Percentiles rank a stretch among this genome's conserved stretches.
Conservation (phyloP, 2,329 filamentous ascomycete species). For the Colletotrichum horii region DNA sequence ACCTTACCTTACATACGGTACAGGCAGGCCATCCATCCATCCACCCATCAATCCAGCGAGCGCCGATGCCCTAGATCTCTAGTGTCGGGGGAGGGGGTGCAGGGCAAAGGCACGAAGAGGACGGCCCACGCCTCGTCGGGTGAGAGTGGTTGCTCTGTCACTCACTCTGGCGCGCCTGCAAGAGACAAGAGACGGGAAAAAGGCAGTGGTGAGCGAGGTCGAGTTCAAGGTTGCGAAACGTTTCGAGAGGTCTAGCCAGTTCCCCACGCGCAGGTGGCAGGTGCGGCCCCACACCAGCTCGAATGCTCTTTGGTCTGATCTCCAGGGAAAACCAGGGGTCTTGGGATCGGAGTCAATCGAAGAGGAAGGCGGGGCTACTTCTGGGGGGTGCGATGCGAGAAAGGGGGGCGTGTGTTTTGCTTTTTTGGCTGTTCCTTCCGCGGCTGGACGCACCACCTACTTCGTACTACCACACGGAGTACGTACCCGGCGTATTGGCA, state of each 20-base stretch:
- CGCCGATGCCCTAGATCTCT: neutral
- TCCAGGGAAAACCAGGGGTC: constrained; percentile 27
- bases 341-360: constrained; percentile 20
- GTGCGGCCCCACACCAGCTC: constrained; percentile 31
- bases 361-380: neutral
- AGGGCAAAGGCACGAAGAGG: neutral
- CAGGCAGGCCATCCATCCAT: too few species aligned
- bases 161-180: too few species aligned
- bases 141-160: too few species aligned
- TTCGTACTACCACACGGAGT: neutral
- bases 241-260: constrained; percentile 20
- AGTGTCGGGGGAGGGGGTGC: neutral
- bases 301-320: constrained; percentile 39
- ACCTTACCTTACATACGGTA: neutral
- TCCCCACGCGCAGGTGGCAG: constrained; percentile 18
- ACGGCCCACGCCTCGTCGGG: too few species aligned
- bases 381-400: neutral
- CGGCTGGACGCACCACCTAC: neutral
- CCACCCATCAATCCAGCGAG: neutral
- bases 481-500: neutral
- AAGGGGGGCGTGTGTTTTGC: neutral
- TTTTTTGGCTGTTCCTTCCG: too few species aligned
- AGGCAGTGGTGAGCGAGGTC: neutral
- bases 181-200: neutral
- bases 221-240: constrained; percentile 15